Base-by-base conservation (phyloP, 2,329 filamentous ascomycete species). In the Ophiostoma tasmaniense region DNA sequence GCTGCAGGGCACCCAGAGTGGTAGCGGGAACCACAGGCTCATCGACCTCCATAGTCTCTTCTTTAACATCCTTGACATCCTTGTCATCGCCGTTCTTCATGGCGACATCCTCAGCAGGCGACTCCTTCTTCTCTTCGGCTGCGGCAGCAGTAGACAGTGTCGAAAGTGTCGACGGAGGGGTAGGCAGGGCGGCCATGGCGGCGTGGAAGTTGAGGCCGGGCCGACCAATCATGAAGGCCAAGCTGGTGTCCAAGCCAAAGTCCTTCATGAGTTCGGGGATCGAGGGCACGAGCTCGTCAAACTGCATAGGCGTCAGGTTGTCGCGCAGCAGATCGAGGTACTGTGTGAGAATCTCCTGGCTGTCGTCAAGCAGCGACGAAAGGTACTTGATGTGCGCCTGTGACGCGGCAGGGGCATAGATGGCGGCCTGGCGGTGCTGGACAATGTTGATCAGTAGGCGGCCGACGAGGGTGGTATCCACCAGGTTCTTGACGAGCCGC, bases 381-480 rank as follows among this genome's bases (percentile, higher is more conserved):
- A 98, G 81, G 61, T 93, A 89, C 77, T 99, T 99, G 76, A 97
- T 88, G 71, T 96, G 93, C 0, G 91, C 89, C 70, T 90, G 87
- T 30, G 84, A 82, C 45, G 92, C 87, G 7, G 90, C 85, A 1
- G 89, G 80, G 55, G 88, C 88, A 78, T 90, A 96, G 30, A 95
- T 87, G 71, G 92, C 95, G n/a, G 90, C 88, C 76, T 96, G 89
- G 64, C 92, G 88, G 77, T 97, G 93, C 75, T 97, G 93, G 0
- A 93, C 91, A 73, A 99, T 89, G 62, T 93, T 90, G 73, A 98
- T 86, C n/a, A 99, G 84, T 2, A 98, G 83, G 70, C 92, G 90
- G 1, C 91, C 90, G 30, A 91, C 91, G 66, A 98, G 84, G 66
- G 88, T 88, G 0, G 90, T 90, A 28, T 93, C 89, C 2, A 89